phyloP scores from a whole-genome alignment of 2,329 filamentous ascomycete species.

The Talaromyces sp. region DNA sequence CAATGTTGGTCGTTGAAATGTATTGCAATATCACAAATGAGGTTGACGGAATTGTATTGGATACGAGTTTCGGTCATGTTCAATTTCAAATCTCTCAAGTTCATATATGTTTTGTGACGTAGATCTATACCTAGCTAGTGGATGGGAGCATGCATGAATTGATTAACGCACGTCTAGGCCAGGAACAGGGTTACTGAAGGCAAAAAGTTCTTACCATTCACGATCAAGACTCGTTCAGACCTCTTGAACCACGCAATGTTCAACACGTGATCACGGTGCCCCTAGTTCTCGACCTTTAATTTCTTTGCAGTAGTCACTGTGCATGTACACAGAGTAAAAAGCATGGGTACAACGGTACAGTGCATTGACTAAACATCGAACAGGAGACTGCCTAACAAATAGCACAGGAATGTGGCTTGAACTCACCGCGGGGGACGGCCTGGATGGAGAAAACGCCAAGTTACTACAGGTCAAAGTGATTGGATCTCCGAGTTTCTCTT shows the following conservation, averaged over 20 bases:
- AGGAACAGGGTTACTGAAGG: neutral
- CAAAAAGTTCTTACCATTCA: neutral
- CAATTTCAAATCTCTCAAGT: neutral
- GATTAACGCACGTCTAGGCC: neutral
- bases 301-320: neutral
- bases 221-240: neutral
- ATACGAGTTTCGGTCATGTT: neutral
- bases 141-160: neutral
- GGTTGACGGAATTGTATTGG: neutral
- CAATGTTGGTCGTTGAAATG: neutral
- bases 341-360: neutral
- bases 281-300: neutral
- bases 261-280: neutral
- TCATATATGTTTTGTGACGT: neutral
- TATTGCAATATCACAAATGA: neutral
- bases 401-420: neutral
- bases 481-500: conserved; percentile 7
- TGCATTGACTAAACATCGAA: neutral
- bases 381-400: neutral
- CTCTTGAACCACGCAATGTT: neutral
- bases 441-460: neutral
- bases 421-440: neutral
- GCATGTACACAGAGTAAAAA: neutral
- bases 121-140: neutral
- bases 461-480: neutral